Base-by-base conservation (phyloP, 106 monocot species). In the Apostasia ramifera region DNA sequence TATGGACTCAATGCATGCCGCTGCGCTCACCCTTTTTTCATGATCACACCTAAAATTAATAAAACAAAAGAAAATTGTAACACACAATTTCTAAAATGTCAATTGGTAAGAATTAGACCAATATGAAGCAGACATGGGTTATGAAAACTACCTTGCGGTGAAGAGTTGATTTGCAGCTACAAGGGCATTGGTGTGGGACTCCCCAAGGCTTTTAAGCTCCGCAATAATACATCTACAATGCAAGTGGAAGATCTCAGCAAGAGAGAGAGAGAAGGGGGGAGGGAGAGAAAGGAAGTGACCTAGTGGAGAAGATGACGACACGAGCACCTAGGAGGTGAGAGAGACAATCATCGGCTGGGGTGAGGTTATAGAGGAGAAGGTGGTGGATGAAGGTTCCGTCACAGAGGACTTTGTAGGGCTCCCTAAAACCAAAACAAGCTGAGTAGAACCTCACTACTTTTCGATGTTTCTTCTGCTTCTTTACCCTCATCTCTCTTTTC, bases 321-420 rank as follows among this genome's bases (percentile, higher is more conserved):
- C 79, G 75, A 14, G 69, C 84, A 37, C 80, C 81, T 37, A 97
- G 84, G 58, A 87, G 84, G 59, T 56, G 76, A 11, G 80, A 65
- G 70, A 97, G 76, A 1, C 71, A 74, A 56, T 89, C 79, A 59
- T 86, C 86, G 56, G 92, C 89, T 11, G 95, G 89, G 42, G 63
- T 53, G 48, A 92, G 81, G 68, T 67, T 55, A 53, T 97, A 79
- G 67, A 56, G 40, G 76, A 97, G 66, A 63, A 97, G 89, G 73
- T 97, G 91, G 73, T 97, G 92, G 68, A 89, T 68, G 82, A 97
- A 85, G 61, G 92, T 92, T 53, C 95, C 95, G 43, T 97, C 95
- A 74, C 83, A 79, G 48, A 98, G 81, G 42, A 98, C 83, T 79
- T 92, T 98, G 90, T 61, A 98, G 55, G 97, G 97, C 74, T 98